Conservation (phyloP, 768 basidiomycete genomes). For the Antrodiella citrinella region DNA sequence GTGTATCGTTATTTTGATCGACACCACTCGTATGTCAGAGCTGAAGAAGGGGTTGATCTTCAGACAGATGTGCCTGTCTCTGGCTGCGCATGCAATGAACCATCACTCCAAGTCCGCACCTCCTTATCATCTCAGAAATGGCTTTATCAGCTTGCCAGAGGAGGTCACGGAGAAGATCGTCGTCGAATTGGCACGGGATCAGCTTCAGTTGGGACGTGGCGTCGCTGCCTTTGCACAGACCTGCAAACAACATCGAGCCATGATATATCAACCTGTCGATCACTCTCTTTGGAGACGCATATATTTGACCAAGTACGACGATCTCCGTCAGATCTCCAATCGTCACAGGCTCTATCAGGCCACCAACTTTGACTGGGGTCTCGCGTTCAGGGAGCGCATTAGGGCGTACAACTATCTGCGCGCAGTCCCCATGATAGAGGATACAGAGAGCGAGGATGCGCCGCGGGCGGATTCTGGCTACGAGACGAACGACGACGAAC, state of each 20-base stretch:
- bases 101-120: too few relatives aligned
- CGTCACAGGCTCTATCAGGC: neutral
- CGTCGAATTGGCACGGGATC: neutral
- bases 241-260: too few relatives aligned
- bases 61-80: too few relatives aligned
- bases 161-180: neutral
- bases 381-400: neutral
- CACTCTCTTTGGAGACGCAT: neutral
- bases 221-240: neutral
- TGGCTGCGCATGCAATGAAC: too few relatives aligned
- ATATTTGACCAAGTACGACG: neutral
- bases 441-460: neutral
- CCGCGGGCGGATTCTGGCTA: neutral
- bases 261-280: neutral
- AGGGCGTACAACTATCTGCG: neutral
- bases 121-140: too few relatives aligned
- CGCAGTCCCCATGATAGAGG: neutral
- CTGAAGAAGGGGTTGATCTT: too few relatives aligned
- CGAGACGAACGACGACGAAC: neutral
- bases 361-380: neutral
- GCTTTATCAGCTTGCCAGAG: neutral
- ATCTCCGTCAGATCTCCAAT: neutral
- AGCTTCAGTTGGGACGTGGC: neutral
- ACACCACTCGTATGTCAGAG: too few relatives aligned
- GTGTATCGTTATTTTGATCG: too few relatives aligned